Evolutionary conservation across 441 rosid species (phyloP).

Genomic region (Aleurites moluccanus): DNA sequence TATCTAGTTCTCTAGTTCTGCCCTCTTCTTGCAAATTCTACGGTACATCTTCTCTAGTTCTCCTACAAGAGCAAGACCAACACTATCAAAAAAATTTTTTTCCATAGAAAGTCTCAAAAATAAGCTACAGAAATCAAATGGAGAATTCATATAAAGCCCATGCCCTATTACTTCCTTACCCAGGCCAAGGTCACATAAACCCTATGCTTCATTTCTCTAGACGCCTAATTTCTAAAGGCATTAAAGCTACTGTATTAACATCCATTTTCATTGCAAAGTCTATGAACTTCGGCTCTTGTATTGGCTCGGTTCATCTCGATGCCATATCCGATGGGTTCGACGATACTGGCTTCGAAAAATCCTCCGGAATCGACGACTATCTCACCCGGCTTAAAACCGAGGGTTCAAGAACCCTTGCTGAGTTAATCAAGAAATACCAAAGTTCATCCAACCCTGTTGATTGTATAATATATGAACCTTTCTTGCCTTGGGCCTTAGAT

Average conservation of each 20-base stretch:
- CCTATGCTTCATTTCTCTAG: conserved; percentile 22
- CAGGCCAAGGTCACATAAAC: conserved; percentile 27
- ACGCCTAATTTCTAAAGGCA: conserved; percentile 23
- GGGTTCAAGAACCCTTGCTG: conserved; percentile 25
- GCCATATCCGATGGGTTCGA: conserved; percentile 35
- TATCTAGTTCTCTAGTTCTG: too few species aligned
- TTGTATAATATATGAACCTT: conserved; percentile 26
- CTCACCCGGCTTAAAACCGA: not conserved
- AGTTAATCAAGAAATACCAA: conserved; percentile 1
- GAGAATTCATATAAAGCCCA: conserved; percentile 6
- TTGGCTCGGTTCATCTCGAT: conserved; percentile 20
- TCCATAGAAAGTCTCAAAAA: too few species aligned
- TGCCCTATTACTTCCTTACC: conserved; percentile 21
- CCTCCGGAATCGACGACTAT: not conserved
- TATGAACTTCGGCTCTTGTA: conserved; percentile 14
- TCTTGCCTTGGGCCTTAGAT: conserved; percentile 29
- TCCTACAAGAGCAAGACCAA: too few species aligned
- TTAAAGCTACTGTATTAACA: conserved; percentile 13
- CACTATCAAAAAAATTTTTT: too few species aligned
- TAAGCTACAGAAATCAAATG: not conserved
- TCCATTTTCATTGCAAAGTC: conserved; percentile 23
- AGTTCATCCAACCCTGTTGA: conserved; percentile 4
- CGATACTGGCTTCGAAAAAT: not conserved
- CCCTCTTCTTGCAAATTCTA: too few species aligned
- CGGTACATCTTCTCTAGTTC: too few species aligned